These are phyloP conservation scores for Melampsora americana DNA, from an alignment of 1,284 basidiomycete genomes.

Conservation along the genomic window DNA sequence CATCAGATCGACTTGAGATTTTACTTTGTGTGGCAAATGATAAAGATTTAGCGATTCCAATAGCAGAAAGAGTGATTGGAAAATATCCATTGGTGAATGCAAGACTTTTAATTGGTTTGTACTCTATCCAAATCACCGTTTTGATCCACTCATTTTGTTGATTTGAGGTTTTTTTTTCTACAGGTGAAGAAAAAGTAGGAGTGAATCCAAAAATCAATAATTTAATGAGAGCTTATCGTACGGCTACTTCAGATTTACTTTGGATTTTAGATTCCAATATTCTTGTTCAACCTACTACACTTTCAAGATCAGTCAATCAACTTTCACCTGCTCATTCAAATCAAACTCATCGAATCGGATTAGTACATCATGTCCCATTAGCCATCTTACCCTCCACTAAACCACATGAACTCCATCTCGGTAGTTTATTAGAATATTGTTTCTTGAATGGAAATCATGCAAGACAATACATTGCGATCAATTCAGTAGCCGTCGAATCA, in stretches of 20 bases:
- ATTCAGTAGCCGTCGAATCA: constrained; percentile 76
- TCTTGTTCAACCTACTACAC: constrained; percentile 71
- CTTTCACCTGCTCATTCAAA: constrained; percentile 55
- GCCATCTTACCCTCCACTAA: constrained; percentile 63
- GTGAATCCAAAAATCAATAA: constrained; percentile 99
- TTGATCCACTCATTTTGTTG: too few species aligned
- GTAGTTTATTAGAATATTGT: constrained; percentile 82
- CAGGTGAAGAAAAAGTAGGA: constrained; percentile 62
- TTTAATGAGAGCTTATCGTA: constrained; percentile 74
- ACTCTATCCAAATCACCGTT: too few species aligned
- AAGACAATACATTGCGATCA: constrained; percentile 98
- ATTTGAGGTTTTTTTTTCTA: too few species aligned
- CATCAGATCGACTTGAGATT: constrained; percentile 70
- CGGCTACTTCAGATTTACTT: constrained; percentile 80
- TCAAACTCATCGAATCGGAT: constrained; percentile 60
- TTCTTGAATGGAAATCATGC: constrained; percentile 97
- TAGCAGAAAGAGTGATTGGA: constrained; percentile 70
- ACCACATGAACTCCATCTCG: constrained; percentile 59
- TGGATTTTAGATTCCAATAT: constrained; percentile 98
- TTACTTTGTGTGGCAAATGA: constrained; percentile 78
- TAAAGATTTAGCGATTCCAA: constrained; percentile 72
- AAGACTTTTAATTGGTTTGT: constrained; percentile 70
- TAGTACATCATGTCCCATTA: constrained; percentile 95
- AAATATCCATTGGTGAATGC: constrained; percentile 72
- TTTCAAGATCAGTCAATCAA: constrained; percentile 78